Conservation (phyloP, 371 early-diverging fungal species). For the Dichotomocladium elegans region DNA sequence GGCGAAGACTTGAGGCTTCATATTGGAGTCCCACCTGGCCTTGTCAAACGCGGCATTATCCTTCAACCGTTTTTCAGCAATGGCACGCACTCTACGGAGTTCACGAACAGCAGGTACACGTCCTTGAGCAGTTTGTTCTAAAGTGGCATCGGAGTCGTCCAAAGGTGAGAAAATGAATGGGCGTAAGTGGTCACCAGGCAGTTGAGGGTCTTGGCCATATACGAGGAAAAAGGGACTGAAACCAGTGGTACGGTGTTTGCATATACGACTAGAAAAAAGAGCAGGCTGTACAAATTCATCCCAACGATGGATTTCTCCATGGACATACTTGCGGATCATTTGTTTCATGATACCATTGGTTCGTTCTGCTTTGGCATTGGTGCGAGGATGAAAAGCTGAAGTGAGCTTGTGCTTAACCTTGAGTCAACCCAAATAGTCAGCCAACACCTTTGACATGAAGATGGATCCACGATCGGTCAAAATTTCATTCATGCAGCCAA, state of each 20-base stretch:
- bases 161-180: neutral
- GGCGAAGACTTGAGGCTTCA: too few relatives aligned
- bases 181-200: slow-evolving; percentile 5
- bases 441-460: slow-evolving; percentile 15
- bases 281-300: slow-evolving; percentile 10
- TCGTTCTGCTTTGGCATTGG: too few relatives aligned
- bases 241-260: slow-evolving; percentile 6
- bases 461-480: slow-evolving; percentile 33
- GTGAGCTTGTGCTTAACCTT: too few relatives aligned
- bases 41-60: too few relatives aligned
- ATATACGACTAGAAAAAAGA: slow-evolving; percentile 8
- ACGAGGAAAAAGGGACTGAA: slow-evolving; percentile 11
- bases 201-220: too few relatives aligned
- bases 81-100: slow-evolving; percentile 6
- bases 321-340: too few relatives aligned
- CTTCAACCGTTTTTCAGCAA: slow-evolving; percentile 6
- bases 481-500: too few relatives aligned
- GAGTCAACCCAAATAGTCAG: neutral
- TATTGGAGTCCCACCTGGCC: too few relatives aligned
- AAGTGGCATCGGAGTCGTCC: too few relatives aligned
- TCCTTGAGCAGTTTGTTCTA: neutral
- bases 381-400: slow-evolving; percentile 15
- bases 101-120: neutral
- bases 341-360: too few relatives aligned
- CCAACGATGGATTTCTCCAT: too few relatives aligned